Percentiles rank a stretch among this genome's conserved stretches.
Evolutionary conservation across 805 yeast genomes (phyloP).

Genomic region (Saturnispora gosingensis): DNA sequence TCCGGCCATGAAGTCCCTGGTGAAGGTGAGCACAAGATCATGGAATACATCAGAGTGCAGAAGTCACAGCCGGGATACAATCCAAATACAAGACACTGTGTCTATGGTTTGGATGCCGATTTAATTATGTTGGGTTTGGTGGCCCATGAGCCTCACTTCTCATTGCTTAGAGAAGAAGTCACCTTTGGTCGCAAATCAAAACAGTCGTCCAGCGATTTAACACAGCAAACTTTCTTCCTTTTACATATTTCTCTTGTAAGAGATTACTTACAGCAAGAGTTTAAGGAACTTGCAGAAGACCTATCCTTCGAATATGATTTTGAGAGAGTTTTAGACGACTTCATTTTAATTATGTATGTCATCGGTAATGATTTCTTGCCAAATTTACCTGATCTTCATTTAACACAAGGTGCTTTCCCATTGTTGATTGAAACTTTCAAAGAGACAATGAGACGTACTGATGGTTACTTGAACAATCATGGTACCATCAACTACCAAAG

Average conservation of each 20-base stretch:
- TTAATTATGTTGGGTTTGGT: slow-evolving; percentile 86
- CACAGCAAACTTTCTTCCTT: slow-evolving; percentile 72
- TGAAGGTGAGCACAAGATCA: slow-evolving; percentile 96
- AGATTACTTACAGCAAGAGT: slow-evolving; percentile 85
- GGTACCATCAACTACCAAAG: slow-evolving; percentile 75
- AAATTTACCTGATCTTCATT: slow-evolving; percentile 84
- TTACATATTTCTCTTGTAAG: slow-evolving; percentile 81
- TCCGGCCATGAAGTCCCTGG: slow-evolving; percentile 98
- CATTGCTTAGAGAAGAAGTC: slow-evolving; percentile 91
- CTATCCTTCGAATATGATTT: slow-evolving; percentile 67
- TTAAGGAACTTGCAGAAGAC: slow-evolving; percentile 55
- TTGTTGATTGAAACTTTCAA: slow-evolving; percentile 81
- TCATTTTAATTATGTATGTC: slow-evolving; percentile 83
- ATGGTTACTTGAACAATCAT: slow-evolving; percentile 75
- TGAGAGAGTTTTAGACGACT: slow-evolving; percentile 86
- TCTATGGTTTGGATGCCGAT: slow-evolving; percentile 95
- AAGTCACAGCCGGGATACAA: slow-evolving; percentile 67
- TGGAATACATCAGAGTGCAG: slow-evolving; percentile 78
- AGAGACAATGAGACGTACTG: slow-evolving; percentile 58
- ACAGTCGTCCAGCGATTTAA: slow-evolving; percentile 37
- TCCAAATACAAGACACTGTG: slow-evolving; percentile 82
- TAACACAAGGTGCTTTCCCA: slow-evolving; percentile 97
- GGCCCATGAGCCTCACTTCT: slow-evolving; percentile 93
- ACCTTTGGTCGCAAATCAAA: slow-evolving; percentile 52
- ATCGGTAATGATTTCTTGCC: slow-evolving; percentile 98